Conservation (phyloP, 2,329 filamentous ascomycete species). For the Epichloe glyceriae region DNA sequence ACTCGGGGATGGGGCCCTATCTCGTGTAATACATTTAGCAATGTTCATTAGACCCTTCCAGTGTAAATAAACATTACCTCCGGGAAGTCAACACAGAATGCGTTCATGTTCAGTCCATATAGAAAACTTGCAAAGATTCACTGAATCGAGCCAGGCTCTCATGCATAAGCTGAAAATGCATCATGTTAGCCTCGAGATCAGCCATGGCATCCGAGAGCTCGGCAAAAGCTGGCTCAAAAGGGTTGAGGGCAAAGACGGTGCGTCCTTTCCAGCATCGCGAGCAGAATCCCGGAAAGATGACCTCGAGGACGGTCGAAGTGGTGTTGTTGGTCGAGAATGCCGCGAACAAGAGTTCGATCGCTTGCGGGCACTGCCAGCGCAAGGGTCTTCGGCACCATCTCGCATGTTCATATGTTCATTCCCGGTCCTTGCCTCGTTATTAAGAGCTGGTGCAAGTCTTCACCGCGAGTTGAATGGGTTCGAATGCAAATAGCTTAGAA, state of each 20-base stretch:
- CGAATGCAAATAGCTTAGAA: too few species aligned
- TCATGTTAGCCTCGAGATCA: slow-evolving; percentile 92
- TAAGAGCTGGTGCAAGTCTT: too few species aligned
- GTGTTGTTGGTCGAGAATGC: slow-evolving; percentile 74
- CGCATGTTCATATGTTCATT: neutral
- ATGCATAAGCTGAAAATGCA: slow-evolving; percentile 94
- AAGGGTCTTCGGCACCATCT: neutral
- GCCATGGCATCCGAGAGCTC: slow-evolving; percentile 90
- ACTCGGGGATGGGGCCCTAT: slow-evolving; percentile 71
- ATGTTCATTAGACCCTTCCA: neutral
- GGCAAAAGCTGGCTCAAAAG: slow-evolving; percentile 79
- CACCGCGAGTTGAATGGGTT: too few species aligned
- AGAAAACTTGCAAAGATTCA: slow-evolving; percentile 88
- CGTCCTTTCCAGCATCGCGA: slow-evolving; percentile 36
- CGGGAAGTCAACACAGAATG: slow-evolving; percentile 94
- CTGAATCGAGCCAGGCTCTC: slow-evolving; percentile 86
- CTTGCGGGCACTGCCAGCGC: slow-evolving; percentile 15
- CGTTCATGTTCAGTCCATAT: slow-evolving; percentile 97
- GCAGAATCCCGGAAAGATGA: slow-evolving; percentile 75
- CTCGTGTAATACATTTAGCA: neutral
- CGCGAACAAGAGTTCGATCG: slow-evolving; percentile 48
- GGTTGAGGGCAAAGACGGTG: slow-evolving; percentile 55
- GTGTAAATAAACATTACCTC: slow-evolving; percentile 45
- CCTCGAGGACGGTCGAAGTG: slow-evolving; percentile 77
- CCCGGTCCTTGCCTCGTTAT: too few species aligned